A percentile compares a stretch with the other conserved stretches of the same genome.
phyloP scores from a whole-genome alignment of 1,139 yeast genomes.

The Pneumocystis canis region DNA sequence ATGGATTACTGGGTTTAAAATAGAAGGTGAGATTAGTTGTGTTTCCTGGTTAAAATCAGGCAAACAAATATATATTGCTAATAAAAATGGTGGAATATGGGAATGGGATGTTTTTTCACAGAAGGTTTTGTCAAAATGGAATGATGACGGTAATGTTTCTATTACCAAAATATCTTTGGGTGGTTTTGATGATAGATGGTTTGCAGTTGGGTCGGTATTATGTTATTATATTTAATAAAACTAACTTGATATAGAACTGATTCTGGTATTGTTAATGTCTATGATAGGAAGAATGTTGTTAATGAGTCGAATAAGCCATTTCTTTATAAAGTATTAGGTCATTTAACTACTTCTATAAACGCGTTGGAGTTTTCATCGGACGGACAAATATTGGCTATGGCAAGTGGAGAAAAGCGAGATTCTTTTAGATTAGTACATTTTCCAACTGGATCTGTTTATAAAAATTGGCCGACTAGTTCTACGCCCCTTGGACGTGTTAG shows the following conservation, averaged over 20 bases:
- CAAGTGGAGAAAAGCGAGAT: conserved; percentile 75
- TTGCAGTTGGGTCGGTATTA: conserved; percentile 51
- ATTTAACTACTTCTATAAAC: conserved; percentile 63
- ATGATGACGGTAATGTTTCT: conserved; percentile 75
- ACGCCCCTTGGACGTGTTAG: conserved; percentile 93
- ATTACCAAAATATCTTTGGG: conserved; percentile 68
- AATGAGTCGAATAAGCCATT: conserved; percentile 17
- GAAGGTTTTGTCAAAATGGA: conserved; percentile 55
- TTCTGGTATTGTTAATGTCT: conserved; percentile 79
- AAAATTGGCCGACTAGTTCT: conserved; percentile 95
- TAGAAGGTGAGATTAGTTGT: conserved; percentile 61
- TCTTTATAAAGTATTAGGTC: conserved; percentile 43
- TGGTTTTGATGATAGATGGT: conserved; percentile 63
- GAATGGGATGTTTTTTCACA: conserved; percentile 49
- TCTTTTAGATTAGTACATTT: conserved; percentile 75
- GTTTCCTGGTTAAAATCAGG: conserved; percentile 47
- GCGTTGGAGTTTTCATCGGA: conserved; percentile 59
- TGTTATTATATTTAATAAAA: not conserved
- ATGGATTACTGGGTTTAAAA: conserved; percentile 73
- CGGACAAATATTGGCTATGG: conserved; percentile 77
- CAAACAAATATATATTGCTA: conserved; percentile 47
- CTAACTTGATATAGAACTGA: conserved; percentile 28
- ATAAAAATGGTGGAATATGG: conserved; percentile 80
- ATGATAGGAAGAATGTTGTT: conserved; percentile 38
- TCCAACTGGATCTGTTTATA: conserved; percentile 73